Conservation (phyloP, 495 filamentous ascomycete species). For the Tuber aestivum region DNA sequence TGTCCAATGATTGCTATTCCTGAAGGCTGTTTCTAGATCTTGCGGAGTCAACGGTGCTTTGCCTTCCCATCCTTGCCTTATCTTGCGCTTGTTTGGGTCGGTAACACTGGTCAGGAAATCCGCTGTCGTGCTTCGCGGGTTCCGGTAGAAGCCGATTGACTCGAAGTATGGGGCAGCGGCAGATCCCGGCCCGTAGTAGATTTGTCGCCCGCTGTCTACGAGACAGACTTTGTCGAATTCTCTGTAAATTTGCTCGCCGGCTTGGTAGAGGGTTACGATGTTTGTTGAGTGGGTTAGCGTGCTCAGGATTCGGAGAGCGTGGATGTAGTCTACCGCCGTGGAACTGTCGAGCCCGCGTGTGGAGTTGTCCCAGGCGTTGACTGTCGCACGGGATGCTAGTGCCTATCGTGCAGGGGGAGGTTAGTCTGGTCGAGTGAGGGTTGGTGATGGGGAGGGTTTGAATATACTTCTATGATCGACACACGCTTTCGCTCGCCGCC, state of each 20-base stretch:
- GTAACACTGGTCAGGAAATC: conserved; percentile 72
- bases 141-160: conserved; percentile 62
- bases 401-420: conserved; percentile 34
- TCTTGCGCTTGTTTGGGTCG: conserved; percentile 63
- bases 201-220: conserved; percentile 60
- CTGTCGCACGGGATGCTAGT: conserved; percentile 48
- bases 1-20: conserved; percentile 44
- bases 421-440: not conserved
- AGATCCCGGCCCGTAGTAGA: conserved; percentile 60
- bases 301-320: conserved; percentile 58
- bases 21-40: conserved; percentile 59
- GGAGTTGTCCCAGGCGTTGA: conserved; percentile 55
- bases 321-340: conserved; percentile 50
- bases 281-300: conserved; percentile 75
- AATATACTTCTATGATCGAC: conserved; percentile 50
- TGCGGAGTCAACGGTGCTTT: conserved; percentile 58
- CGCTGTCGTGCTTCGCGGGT: conserved; percentile 64
- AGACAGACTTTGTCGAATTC: conserved; percentile 67
- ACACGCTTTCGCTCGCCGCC: conserved; percentile 57
- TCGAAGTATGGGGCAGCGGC: conserved; percentile 64
- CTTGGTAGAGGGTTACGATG: conserved; percentile 71
- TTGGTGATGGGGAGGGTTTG: conserved; percentile 17
- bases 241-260: conserved; percentile 64
- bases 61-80: conserved; percentile 59
- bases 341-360: conserved; percentile 53